phyloP scores from a whole-genome alignment of 2,329 filamentous ascomycete species.

The Neodidymelliopsis sp. region DNA sequence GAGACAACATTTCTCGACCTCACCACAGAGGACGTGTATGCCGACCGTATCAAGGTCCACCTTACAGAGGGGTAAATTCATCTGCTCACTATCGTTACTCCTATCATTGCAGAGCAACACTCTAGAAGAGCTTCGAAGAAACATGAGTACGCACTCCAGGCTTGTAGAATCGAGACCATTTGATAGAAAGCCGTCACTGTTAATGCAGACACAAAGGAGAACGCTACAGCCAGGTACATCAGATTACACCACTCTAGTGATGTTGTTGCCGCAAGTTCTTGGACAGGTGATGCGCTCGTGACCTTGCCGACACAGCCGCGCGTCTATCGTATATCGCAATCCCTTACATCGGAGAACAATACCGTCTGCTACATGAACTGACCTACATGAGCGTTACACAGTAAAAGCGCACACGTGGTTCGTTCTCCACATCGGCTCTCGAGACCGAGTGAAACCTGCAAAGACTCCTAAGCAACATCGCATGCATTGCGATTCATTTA shows the following conservation, averaged over 20 bases:
- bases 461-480: not conserved
- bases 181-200: too few relatives aligned
- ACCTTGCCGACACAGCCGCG: conserved; percentile 1
- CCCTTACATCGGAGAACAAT: conserved; percentile 1
- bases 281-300: not conserved
- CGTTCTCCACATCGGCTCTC: not conserved
- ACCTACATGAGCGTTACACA: not conserved
- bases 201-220: too few relatives aligned
- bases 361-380: not conserved
- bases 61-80: not conserved
- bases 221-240: too few relatives aligned
- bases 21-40: not conserved
- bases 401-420: conserved; percentile 1
- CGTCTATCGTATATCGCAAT: not conserved
- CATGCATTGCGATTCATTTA: conserved; percentile 1
- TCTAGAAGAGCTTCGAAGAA: too few relatives aligned
- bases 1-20: not conserved
- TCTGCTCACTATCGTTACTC: too few relatives aligned
- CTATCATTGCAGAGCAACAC: too few relatives aligned
- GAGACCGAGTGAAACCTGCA: not conserved
- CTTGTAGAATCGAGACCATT: too few relatives aligned
- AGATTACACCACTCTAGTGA: too few relatives aligned
- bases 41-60: not conserved
- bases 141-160: too few relatives aligned
- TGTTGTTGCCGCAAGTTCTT: not conserved